phyloP scores from a whole-genome alignment of 2,329 filamentous ascomycete genomes.

The Ophiosphaerella narmari region DNA sequence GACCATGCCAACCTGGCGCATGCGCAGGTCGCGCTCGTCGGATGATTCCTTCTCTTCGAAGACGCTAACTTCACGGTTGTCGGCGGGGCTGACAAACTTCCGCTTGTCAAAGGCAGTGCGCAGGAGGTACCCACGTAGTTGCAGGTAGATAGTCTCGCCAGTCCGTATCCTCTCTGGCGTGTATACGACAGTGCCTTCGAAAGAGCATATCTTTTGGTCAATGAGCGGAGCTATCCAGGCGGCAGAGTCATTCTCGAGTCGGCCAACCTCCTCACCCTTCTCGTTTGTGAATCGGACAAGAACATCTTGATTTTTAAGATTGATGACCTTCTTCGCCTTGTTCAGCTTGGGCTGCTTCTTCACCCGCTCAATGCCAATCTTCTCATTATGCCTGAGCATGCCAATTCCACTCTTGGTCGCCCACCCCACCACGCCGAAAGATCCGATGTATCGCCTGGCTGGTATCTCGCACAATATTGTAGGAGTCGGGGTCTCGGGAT shows the following conservation, averaged over 20 bases:
- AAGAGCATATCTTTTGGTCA: conserved; percentile 85
- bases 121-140: conserved; percentile 78
- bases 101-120: conserved; percentile 72
- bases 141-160: conserved; percentile 93
- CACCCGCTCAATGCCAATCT: conserved; percentile 84
- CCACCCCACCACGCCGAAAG: conserved; percentile 91
- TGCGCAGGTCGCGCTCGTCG: conserved; percentile 80
- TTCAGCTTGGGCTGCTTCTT: conserved; percentile 65
- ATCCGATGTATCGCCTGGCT: conserved; percentile 77
- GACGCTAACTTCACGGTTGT: conserved; percentile 72
- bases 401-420: conserved; percentile 80
- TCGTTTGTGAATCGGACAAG: conserved; percentile 88
- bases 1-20: conserved; percentile 86
- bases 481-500: conserved; percentile 24
- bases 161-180: conserved; percentile 82
- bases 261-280: conserved; percentile 79
- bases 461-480: conserved; percentile 53
- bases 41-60: conserved; percentile 85
- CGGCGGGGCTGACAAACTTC: conserved; percentile 65
- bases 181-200: conserved; percentile 87
- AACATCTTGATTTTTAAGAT: conserved; percentile 75
- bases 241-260: conserved; percentile 83
- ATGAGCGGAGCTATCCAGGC: conserved; percentile 91
- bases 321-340: conserved; percentile 52
- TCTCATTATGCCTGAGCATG: conserved; percentile 78